Evolutionary conservation across 257 asterid genomes (phyloP).

Genomic region (Solanum appendiculatum): DNA sequence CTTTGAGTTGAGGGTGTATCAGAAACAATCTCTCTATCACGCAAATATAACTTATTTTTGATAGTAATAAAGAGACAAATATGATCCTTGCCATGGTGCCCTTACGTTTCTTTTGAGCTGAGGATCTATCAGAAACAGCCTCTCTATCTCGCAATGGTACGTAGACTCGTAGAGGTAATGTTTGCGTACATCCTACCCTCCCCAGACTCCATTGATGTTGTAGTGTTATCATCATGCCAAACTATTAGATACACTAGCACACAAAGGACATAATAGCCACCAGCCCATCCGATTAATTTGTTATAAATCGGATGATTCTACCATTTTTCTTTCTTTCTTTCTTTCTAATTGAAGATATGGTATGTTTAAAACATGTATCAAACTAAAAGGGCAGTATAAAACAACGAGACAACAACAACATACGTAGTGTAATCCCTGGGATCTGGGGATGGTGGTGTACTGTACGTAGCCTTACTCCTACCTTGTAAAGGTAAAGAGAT

Average conservation of each 20-base stretch:
- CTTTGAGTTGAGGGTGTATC: neutral
- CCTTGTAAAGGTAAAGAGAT: neutral
- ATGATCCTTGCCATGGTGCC: neutral
- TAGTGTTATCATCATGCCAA: too few species aligned
- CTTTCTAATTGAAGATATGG: neutral
- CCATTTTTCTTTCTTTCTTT: neutral
- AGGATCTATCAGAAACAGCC: neutral
- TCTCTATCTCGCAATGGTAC: neutral
- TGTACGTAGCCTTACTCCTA: neutral
- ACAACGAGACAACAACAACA: neutral
- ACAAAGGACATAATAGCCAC: neutral
- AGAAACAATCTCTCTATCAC: neutral
- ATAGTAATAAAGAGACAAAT: neutral
- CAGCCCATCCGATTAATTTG: neutral
- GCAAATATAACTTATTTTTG: neutral
- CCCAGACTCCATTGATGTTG: too few species aligned
- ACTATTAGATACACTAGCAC: neutral
- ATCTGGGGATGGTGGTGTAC: neutral
- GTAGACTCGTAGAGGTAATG: too few species aligned
- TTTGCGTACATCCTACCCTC: too few species aligned
- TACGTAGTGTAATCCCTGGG: neutral
- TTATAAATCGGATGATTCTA: neutral
- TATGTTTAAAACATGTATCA: neutral
- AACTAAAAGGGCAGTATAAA: neutral
- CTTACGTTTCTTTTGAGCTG: neutral